Evolutionary conservation across 169 alveolate species (phyloP).

Genomic region (Besnoitia besnoiti): DNA sequence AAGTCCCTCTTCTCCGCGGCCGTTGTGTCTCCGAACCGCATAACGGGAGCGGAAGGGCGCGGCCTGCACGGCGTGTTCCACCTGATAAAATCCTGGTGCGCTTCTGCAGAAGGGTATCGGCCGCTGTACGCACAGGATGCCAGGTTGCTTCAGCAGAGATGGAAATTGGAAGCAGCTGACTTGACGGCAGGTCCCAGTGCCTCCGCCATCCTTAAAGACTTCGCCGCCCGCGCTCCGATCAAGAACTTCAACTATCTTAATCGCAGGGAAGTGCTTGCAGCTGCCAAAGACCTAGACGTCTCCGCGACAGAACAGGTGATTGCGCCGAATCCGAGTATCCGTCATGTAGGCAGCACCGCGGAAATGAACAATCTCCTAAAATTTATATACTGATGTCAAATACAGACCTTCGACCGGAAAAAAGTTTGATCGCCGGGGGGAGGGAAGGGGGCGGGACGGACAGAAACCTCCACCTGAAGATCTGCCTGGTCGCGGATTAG

Average conservation of each 20-base stretch:
- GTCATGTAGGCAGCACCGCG: too few species aligned
- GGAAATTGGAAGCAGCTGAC: too few species aligned
- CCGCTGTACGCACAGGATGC: neutral
- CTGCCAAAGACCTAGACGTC: neutral
- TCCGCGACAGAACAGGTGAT: neutral
- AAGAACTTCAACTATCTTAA: neutral
- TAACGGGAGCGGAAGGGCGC: neutral
- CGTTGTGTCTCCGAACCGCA: neutral
- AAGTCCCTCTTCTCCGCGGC: neutral
- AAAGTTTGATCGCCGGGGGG: too few species aligned
- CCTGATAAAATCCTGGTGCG: neutral
- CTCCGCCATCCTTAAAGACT: neutral
- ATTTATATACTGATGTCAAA: too few species aligned
- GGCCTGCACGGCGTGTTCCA: neutral
- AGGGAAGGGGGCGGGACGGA: too few species aligned
- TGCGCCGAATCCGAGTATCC: too few species aligned
- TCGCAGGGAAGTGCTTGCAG: neutral
- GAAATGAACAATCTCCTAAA: too few species aligned
- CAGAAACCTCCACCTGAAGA: too few species aligned
- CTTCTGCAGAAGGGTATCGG: neutral
- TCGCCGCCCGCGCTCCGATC: neutral
- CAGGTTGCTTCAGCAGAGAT: neutral
- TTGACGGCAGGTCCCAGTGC: too few species aligned
- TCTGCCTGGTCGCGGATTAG: too few species aligned
- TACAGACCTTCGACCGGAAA: too few species aligned